Evolutionary conservation across 257 asterid species (phyloP).

Genomic region (Solanum lignicaule): DNA sequence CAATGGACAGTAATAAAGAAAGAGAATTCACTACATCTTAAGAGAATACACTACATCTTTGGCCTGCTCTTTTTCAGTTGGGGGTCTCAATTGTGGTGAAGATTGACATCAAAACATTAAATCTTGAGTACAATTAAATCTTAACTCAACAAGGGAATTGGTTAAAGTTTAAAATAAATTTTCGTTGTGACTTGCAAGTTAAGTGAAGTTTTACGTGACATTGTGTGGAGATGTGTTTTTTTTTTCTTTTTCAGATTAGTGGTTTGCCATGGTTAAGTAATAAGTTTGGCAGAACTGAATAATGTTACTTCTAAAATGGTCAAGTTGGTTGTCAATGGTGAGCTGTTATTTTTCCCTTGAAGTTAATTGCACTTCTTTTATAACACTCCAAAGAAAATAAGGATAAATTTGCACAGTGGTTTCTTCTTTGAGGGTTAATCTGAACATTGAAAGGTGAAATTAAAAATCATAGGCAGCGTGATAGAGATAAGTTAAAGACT

Average conservation of each 20-base stretch:
- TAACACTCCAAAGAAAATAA: neutral
- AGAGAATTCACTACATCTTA: neutral
- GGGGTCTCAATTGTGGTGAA: neutral
- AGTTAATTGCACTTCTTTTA: neutral
- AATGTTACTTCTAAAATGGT: neutral
- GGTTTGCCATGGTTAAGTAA: neutral
- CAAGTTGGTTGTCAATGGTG: neutral
- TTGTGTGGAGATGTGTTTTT: neutral
- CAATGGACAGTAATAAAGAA: neutral
- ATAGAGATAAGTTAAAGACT: neutral
- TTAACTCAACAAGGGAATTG: neutral
- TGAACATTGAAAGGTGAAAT: neutral
- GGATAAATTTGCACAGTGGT: neutral
- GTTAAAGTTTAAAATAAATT: neutral
- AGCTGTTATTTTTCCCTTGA: neutral
- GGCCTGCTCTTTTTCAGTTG: neutral
- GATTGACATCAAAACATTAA: neutral
- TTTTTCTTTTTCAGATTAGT: neutral
- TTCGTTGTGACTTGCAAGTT: neutral
- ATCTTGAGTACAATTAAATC: neutral
- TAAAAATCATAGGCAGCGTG: neutral
- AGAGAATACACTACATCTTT: neutral
- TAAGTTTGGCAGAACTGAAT: neutral
- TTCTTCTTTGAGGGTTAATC: neutral
- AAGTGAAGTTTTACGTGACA: neutral